Evolutionary conservation across 1,284 basidiomycete genomes (phyloP), one percentile per base, ranked within the genome.

Genomic region (Omphalotus olearius): DNA sequence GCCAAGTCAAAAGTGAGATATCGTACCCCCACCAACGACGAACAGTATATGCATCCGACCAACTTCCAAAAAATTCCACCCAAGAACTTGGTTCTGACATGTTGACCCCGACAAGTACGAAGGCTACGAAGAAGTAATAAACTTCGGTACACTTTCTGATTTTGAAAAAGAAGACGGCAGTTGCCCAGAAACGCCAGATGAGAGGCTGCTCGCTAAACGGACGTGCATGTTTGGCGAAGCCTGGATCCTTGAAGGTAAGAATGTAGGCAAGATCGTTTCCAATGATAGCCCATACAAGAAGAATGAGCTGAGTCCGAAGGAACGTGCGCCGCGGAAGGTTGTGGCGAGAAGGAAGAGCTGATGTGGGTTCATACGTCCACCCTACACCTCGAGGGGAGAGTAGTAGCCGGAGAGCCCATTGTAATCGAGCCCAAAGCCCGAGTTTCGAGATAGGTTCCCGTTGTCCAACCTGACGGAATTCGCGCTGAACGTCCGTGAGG

Each of bases 351-450:
- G 45, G 45, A 18, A 47, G 13, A 36, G 16, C 35, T 3, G 45
- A 47, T 14, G n/a, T 47, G 2, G 18, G n/a, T 18, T 42, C 41
- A 11, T 35, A 23, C 7, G 28, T 36, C 45, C 45, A 37, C 2
- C 45, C 45, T 36, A 47, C 30, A 35, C 45, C 45, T 47, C 45
- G 45, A 36, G 45, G 45, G 17, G 45, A 47, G 18, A 33, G 13
- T 30, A 30, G 20, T 17, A 47, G 13, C 45, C 35, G 45, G 6
- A 47, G 3, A 4, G 30, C 35, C 45, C 45, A 47, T 36, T 36
- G 37, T n/a, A 47, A 20, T 9, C 45, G 45, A 35, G 26, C 1
- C 45, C 45, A 47, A 18, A 36, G 13, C 10, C 45, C 45, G 4
- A 23, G 6, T 11, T 36, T 36, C 7, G 17, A 20, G 30, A 47